Evolutionary conservation across 1,284 basidiomycete genomes (phyloP), one percentile per base, ranked within the genome.

Genomic region (Agroathelia rolfsii): DNA sequence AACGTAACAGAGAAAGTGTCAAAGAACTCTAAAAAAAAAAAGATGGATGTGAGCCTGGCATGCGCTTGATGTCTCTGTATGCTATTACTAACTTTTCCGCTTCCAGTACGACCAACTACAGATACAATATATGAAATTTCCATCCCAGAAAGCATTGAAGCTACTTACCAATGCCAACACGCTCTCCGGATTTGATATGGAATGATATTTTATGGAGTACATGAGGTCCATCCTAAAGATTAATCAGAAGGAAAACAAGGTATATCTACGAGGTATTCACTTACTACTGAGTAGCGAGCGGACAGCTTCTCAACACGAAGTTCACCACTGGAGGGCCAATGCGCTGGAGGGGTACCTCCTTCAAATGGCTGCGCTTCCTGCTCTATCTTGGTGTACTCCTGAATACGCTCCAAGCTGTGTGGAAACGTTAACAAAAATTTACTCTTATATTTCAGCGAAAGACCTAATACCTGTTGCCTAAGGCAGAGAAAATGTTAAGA

Each of bases 271-370:
- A 9, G 9, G 13, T n/a, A 6, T 10, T 19, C 8, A 21, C 30
- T 26, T 11, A 39, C 40, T 38, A 27, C 26, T 13, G 46, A 41
- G 38, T 50, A 51, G 25, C 43, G 35, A 11, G 48, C 47, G 5
- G 32, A 39, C 5, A 51, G 36, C 9, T 46, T 49, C 22, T 64
- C 53, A 2, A 64, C 53, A 4, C 51, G 39, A 23, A 66, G 49
- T 18, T 49, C 43, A 4, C 64, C 64, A 1, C 59, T 63, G 0
- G 61, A 51, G 0, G 64, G 64, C 64, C 64, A 68, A 16, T 61
- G 54, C 0, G 63, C 64, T 6, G 65, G 59, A 3, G 63, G 62
- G 30, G 50, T 47, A 13, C 54, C 55, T 10, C 35, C 26, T 3
- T 46, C 39, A 2, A 46, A 41, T 5, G 45, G 42, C 13, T 38